A percentile compares a stretch with the other conserved stretches of the same genome.
phyloP scores from a whole-genome alignment of 169 alveolate species.

The Plasmodium fragile region DNA sequence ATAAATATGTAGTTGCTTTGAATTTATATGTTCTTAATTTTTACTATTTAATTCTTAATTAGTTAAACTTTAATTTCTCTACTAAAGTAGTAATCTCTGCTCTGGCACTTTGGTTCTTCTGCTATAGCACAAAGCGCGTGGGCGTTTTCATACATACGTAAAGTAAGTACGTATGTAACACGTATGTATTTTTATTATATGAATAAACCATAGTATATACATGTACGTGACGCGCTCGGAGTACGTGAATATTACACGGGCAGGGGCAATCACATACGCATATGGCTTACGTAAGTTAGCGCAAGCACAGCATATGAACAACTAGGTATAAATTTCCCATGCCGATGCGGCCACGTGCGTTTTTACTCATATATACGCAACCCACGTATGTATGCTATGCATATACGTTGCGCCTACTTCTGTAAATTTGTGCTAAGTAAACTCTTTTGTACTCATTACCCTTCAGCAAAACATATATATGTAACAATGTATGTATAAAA shows the following conservation, averaged over 20 bases:
- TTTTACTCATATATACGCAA: background rate
- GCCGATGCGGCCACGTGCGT: background rate
- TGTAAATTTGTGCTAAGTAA: background rate
- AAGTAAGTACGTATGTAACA: background rate
- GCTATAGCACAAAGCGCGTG: background rate
- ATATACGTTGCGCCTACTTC: background rate
- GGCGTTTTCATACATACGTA: background rate
- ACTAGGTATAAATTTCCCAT: background rate
- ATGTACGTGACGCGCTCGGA: background rate
- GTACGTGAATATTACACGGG: background rate
- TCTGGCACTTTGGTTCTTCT: background rate
- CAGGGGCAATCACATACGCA: background rate
- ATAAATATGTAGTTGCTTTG: background rate
- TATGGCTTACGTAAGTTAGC: background rate
- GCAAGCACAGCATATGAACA: background rate
- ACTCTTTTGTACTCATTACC: background rate
- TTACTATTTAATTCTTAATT: slow-evolving; percentile 5
- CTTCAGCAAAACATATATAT: background rate
- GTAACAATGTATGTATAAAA: background rate
- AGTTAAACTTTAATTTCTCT: background rate
- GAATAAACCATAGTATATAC: background rate
- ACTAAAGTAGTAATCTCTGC: background rate
- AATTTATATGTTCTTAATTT: background rate
- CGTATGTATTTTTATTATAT: background rate
- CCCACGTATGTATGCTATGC: background rate